Conservation (phyloP, 2,329 filamentous ascomycete species). For the Monascus ruber region DNA sequence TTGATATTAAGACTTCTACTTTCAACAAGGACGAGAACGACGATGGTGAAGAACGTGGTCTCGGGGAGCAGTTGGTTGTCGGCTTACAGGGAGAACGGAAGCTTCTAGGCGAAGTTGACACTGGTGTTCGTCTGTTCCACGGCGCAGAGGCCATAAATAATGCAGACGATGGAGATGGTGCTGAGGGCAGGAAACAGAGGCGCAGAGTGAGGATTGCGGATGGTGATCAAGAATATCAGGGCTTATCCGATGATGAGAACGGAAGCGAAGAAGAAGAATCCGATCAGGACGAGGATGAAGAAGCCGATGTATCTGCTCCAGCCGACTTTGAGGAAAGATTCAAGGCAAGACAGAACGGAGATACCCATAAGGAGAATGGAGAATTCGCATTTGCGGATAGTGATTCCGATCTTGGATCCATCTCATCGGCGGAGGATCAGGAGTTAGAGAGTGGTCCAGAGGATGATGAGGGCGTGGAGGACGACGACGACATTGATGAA, state of each 20-base stretch:
- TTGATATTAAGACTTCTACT: constrained; percentile 57
- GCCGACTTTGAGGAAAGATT: constrained; percentile 34
- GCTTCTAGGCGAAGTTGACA: constrained; percentile 69
- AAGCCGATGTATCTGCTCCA: constrained; percentile 28
- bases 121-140: constrained; percentile 75
- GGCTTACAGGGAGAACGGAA: constrained; percentile 72
- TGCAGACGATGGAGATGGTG: constrained; percentile 44
- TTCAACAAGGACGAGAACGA: constrained; percentile 58
- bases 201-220: constrained; percentile 42
- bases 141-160: constrained; percentile 57
- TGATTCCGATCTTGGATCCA: constrained; percentile 87
- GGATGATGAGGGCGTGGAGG: constrained; percentile 35
- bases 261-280: constrained; percentile 38
- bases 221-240: constrained; percentile 40
- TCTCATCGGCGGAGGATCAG: constrained; percentile 54
- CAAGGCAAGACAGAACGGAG: constrained; percentile 39
- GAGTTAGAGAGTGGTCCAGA: constrained; percentile 40
- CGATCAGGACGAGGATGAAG: constrained; percentile 40
- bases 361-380: constrained; percentile 43
- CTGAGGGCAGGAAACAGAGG: constrained; percentile 44
- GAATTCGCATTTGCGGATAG: constrained; percentile 90
- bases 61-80: constrained; percentile 91
- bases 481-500: constrained; percentile 42
- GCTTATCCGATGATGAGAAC: constrained; percentile 47
- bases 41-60: constrained; percentile 55